Percentiles rank a stretch among this genome's conserved stretches.
These are phyloP conservation scores for Mucor sp. DNA, from an alignment of 371 early-diverging fungal species.

Conservation along the genomic window DNA sequence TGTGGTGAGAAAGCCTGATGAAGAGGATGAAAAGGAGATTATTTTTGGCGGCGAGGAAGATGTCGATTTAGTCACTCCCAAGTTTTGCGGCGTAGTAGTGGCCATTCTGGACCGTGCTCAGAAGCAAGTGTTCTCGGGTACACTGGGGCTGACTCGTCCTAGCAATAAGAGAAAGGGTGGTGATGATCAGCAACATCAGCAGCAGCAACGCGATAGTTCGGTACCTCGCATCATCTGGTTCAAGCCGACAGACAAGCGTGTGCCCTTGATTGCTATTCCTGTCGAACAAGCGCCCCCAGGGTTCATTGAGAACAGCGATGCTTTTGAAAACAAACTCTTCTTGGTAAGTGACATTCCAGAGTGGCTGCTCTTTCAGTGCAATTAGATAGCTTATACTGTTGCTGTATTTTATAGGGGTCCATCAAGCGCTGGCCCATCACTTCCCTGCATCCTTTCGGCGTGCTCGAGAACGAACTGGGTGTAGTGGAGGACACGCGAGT, in stretches of 20 bases:
- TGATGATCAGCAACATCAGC: slow-evolving; percentile 19
- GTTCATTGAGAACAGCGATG: slow-evolving; percentile 62
- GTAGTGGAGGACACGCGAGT: slow-evolving; percentile 62
- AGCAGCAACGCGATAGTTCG: slow-evolving; percentile 14
- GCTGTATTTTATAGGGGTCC: slow-evolving; percentile 42
- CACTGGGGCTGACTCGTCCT: slow-evolving; percentile 56
- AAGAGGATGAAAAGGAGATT: slow-evolving; percentile 59
- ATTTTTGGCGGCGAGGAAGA: slow-evolving; percentile 57
- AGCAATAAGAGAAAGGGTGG: slow-evolving; percentile 51
- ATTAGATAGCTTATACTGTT: background rate
- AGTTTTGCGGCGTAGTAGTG: slow-evolving; percentile 65
- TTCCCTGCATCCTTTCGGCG: slow-evolving; percentile 75
- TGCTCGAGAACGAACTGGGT: slow-evolving; percentile 64
- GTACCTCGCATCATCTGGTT: slow-evolving; percentile 78
- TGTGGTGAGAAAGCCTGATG: slow-evolving; percentile 44
- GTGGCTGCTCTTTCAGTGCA: background rate
- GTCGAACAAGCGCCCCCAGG: slow-evolving; percentile 68
- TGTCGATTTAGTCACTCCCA: slow-evolving; percentile 53
- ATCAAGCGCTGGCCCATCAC: slow-evolving; percentile 76
- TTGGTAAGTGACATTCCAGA: slow-evolving; percentile 32
- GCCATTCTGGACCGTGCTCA: slow-evolving; percentile 65
- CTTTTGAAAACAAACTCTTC: slow-evolving; percentile 57
- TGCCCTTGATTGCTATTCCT: slow-evolving; percentile 78
- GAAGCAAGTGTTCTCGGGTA: slow-evolving; percentile 66
- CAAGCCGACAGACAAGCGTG: slow-evolving; percentile 79